Evolutionary conservation across 2,329 filamentous ascomycete genomes (phyloP).

Genomic region (Aspergillus sp.): DNA sequence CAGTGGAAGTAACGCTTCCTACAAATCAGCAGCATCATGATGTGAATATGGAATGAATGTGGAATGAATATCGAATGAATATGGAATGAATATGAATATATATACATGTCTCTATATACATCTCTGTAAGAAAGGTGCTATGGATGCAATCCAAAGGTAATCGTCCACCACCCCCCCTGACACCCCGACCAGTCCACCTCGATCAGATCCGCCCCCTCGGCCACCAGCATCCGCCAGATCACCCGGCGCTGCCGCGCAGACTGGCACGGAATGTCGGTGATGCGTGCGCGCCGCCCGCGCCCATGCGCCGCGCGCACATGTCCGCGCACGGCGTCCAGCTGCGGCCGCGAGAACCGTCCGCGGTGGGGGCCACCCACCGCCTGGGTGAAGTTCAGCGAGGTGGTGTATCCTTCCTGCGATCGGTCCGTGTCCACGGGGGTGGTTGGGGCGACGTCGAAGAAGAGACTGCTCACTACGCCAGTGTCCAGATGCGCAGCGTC

Average conservation of each 20-base stretch:
- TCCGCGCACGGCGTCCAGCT: conserved; percentile 16
- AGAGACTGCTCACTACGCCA: conserved; percentile 3
- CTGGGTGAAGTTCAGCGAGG: conserved; percentile 13
- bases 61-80: no score
- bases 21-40: no score
- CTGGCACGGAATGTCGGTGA: conserved; percentile 12
- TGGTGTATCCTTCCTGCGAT: no score
- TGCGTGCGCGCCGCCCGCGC: conserved; percentile 14
- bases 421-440: neutral
- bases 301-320: conserved; percentile 18
- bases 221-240: conserved; percentile 14
- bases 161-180: conserved; percentile 7
- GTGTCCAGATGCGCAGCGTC: no score
- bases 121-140: no score
- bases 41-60: no score
- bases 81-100: no score
- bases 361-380: conserved; percentile 16
- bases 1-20: conserved; percentile 44
- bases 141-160: neutral
- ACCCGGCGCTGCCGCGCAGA: conserved; percentile 7
- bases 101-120: no score
- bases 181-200: conserved; percentile 15
- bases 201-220: conserved; percentile 20
- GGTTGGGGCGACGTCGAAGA: neutral
- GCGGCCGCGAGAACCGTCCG: conserved; percentile 16